Percentiles rank a stretch among this genome's conserved stretches.
Conservation (phyloP, 2,329 filamentous ascomycete genomes). For the Paecilomyces niveus region DNA sequence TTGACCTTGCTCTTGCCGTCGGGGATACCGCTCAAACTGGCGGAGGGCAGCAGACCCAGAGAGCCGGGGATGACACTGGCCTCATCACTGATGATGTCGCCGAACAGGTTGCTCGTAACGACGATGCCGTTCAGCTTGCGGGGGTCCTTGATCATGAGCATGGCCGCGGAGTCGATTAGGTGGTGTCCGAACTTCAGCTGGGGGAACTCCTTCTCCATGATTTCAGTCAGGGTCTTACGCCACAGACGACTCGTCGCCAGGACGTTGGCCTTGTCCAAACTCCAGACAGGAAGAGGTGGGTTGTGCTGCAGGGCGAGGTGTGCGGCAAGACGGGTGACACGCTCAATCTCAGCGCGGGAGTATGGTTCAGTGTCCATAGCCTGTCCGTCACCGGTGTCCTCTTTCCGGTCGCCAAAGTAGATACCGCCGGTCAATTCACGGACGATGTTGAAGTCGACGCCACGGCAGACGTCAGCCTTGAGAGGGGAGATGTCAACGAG, state of each 20-base stretch:
- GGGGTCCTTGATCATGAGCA: slow-evolving; percentile 96
- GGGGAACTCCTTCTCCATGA: slow-evolving; percentile 84
- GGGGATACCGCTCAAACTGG: slow-evolving; percentile 77
- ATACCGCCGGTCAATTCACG: slow-evolving; percentile 88
- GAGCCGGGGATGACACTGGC: slow-evolving; percentile 89
- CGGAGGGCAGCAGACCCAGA: slow-evolving; percentile 80
- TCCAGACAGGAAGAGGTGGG: slow-evolving; percentile 73
- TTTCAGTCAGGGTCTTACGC: slow-evolving; percentile 77
- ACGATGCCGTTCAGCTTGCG: slow-evolving; percentile 80
- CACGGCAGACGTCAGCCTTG: slow-evolving; percentile 75
- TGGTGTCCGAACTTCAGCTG: slow-evolving; percentile 79
- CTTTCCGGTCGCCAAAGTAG: slow-evolving; percentile 87
- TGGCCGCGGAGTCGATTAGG: slow-evolving; percentile 91
- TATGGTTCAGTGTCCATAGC: slow-evolving; percentile 86
- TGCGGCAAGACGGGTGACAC: slow-evolving; percentile 74
- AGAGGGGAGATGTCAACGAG: slow-evolving; percentile 81
- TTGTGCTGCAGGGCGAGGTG: slow-evolving; percentile 70
- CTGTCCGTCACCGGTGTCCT: slow-evolving; percentile 63
- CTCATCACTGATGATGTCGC: slow-evolving; percentile 94
- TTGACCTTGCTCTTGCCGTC: slow-evolving; percentile 80
- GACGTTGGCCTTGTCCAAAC: slow-evolving; percentile 93
- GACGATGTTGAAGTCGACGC: slow-evolving; percentile 86
- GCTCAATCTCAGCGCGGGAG: slow-evolving; percentile 76
- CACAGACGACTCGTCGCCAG: slow-evolving; percentile 84
- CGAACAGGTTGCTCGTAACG: slow-evolving; percentile 89